A percentile compares a stretch with the other conserved stretches of the same genome.
These are phyloP conservation scores for Phialemonium atrogriseum DNA, from an alignment of 2,329 filamentous ascomycete species.

Conservation along the genomic window DNA sequence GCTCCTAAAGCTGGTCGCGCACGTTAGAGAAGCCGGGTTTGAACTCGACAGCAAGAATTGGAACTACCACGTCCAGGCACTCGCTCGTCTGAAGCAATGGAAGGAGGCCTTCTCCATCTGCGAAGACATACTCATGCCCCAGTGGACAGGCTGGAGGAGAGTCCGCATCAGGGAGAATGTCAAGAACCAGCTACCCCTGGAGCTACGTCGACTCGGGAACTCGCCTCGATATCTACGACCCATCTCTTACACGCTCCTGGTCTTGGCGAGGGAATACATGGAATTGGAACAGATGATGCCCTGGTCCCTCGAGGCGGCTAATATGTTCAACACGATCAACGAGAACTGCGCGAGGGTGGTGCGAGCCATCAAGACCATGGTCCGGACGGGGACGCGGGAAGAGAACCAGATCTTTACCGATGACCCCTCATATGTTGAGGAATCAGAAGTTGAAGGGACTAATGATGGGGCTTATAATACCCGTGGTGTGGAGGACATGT, in stretches of 20 bases:
- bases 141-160: conserved; percentile 65
- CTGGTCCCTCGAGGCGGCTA: conserved; percentile 39
- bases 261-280: conserved; percentile 40
- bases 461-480: no score
- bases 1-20: conserved; percentile 41
- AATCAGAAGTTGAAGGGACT: no score
- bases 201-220: conserved; percentile 28
- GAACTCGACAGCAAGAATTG: conserved; percentile 67
- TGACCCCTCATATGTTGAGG: no score
- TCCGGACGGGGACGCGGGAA: neutral
- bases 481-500: no score
- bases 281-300: conserved; percentile 37
- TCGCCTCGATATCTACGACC: conserved; percentile 30
- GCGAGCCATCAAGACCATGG: conserved; percentile 2
- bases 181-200: conserved; percentile 23
- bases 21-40: conserved; percentile 61
- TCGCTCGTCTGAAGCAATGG: conserved; percentile 52
- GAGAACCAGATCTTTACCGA: conserved; percentile 1
- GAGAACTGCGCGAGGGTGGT: conserved; percentile 30
- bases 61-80: conserved; percentile 66
- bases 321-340: conserved; percentile 28
- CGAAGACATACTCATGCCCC: conserved; percentile 69
- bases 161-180: conserved; percentile 18
- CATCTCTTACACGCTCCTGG: conserved; percentile 35
- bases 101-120: conserved; percentile 64